Percentiles rank a stretch among this genome's conserved stretches.
Conservation (phyloP, 192 early-diverging fungal genomes). For the Lobulomyces angularis region DNA sequence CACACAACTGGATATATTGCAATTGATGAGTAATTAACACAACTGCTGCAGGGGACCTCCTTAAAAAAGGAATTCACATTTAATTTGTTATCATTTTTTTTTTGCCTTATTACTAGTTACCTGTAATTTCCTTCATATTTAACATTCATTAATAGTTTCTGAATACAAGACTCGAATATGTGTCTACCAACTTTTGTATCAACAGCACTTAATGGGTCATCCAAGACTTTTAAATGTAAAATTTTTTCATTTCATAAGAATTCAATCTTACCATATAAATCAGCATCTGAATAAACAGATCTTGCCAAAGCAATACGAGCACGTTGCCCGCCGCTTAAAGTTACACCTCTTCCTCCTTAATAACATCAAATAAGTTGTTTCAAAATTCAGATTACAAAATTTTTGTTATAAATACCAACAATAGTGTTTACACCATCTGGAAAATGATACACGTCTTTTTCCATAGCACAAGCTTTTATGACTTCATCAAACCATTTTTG, state of each 20-base stretch:
- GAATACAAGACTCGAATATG: slow-evolving; percentile 50
- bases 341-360: slow-evolving; percentile 31
- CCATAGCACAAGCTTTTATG: slow-evolving; percentile 24
- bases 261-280: slow-evolving; percentile 18
- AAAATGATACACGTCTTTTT: slow-evolving; percentile 21
- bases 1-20: slow-evolving; percentile 23
- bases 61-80: slow-evolving; percentile 1
- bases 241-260: too few relatives aligned
- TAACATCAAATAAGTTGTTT: too few relatives aligned
- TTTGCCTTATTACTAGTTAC: not conserved
- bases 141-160: slow-evolving; percentile 12
- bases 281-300: slow-evolving; percentile 28
- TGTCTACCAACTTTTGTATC: slow-evolving; percentile 49
- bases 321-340: slow-evolving; percentile 30
- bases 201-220: slow-evolving; percentile 53
- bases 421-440: slow-evolving; percentile 17
- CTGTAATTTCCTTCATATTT: too few relatives aligned
- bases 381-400: too few relatives aligned
- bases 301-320: slow-evolving; percentile 32
- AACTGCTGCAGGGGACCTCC: slow-evolving; percentile 5
- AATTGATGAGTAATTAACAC: slow-evolving; percentile 35
- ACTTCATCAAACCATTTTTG: slow-evolving; percentile 22
- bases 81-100: not conserved
- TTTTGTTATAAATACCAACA: too few relatives aligned
- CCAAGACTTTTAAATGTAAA: too few relatives aligned